Evolutionary conservation across 441 rosid species (phyloP), one percentile per base, ranked within the genome.

Genomic region (Mallotus repandus): DNA sequence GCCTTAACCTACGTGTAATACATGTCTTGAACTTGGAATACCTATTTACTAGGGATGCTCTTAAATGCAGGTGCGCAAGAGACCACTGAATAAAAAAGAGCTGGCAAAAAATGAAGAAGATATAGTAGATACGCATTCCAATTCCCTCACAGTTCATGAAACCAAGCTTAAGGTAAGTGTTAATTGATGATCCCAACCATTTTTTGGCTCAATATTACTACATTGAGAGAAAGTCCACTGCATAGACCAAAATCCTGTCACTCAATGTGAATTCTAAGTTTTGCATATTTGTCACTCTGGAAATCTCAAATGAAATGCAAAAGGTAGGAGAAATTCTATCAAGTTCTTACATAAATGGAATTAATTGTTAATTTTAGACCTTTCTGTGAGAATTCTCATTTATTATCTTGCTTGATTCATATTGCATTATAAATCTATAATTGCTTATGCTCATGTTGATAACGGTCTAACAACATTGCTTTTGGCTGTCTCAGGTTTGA

Each of bases 21-120:
- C 32, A 63, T 69, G 54, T 69, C 54, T 57, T 49, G 25, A 71
- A 49, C n/a, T 25, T 18, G 19, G 15, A 10, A 59, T 41, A 25
- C 29, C 18, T 14, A 29, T 71, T 53, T n/a, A 65, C 64, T 74
- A 25, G 60, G 77, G 54, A 70, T 85, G 46, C 38, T 62, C 53
- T 74, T 82, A 41, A 74, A 61, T 70, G 70, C 88, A 96, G 99
- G 99, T 96, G 71, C 97, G 99, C 64, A 96, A 96, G 87, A 83
- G 99, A 81, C 98, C 98, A 63, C 85, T 96, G 80, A 96, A 96
- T 78, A 93, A 96, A 80, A 96, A 96, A 81, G 99, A 96, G 84
- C 80, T 89, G 19, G 83, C 97, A 9, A 91, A 89, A 83, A 93
- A 89, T 75, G 99, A 96, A 82, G 97, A 96, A 82, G 99, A 96